Base-by-base conservation (phyloP, 116 monocot genomes). In the Phalaenopsis hybrid region DNA sequence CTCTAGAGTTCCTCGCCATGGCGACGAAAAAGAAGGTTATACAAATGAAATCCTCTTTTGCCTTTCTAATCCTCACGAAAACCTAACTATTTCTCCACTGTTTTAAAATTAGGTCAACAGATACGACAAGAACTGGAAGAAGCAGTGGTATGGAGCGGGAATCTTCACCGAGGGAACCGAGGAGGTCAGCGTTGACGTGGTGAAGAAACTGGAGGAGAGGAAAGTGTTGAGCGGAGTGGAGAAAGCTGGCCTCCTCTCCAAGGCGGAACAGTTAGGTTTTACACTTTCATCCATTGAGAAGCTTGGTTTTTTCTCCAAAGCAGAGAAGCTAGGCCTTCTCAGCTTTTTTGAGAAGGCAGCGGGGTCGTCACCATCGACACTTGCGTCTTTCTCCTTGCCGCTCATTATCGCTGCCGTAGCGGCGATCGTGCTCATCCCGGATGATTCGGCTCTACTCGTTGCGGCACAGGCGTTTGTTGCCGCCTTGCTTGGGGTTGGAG, bases 201-300 rank as follows among this genome's bases (percentile, higher is more conserved):
- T 98, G 33, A 98, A 87, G 82, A 89, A 93, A 85, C 86, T 98
- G 17, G 93, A 94, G 90, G 84, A 84, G 83, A 84, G 86, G 79
- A 94, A 90, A 86, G 91, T 94, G 23, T 81, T 98, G 9, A 93
- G 90, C 87, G 85, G 86, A 28, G 94, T 94, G 17, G 94, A 97
- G 82, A 94, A 91, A 81, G 87, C 93, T 13, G 97, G 94, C 4
- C 89, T 97, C 17, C 85, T 97, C 21, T 92, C 97, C 49, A 96
- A 94, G 81, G 94, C 94, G 1, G 94, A 94, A 89, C 83, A 88
- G 81, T 80, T 94, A 4, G 94, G 92, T 0, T 16, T 97, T 61
- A 97, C 97, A 2, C 86, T 97, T 20, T 94, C 97, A 13, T 94
- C 97, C 77, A 89, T 97, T 58, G 94, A 97, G 85, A 85, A 84